Conservation (phyloP, 257 asterid genomes). For the Jacaranda mimosifolia region DNA sequence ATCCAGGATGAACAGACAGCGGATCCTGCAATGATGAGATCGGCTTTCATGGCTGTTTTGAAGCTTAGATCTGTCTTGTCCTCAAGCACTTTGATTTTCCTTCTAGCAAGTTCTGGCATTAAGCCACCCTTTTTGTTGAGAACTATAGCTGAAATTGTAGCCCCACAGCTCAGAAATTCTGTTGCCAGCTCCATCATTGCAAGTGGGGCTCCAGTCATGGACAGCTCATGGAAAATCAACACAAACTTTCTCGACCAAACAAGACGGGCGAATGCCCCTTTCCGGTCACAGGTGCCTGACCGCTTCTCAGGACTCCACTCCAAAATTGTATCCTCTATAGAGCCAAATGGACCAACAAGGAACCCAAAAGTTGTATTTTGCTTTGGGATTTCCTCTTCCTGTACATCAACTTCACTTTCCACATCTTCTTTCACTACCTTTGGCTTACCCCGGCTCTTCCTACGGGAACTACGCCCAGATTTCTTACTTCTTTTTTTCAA, state of each 20-base stretch:
- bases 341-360: slow-evolving; percentile 93
- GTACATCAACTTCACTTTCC: slow-evolving; percentile 56
- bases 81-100: slow-evolving; percentile 90
- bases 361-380: slow-evolving; percentile 79
- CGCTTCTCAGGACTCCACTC: slow-evolving; percentile 94
- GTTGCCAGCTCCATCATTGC: slow-evolving; percentile 99
- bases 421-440: slow-evolving; percentile 51
- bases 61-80: slow-evolving; percentile 83
- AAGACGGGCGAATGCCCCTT: slow-evolving; percentile 92
- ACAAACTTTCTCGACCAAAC: slow-evolving; percentile 99
- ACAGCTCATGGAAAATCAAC: slow-evolving; percentile 88
- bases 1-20: slow-evolving; percentile 97
- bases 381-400: slow-evolving; percentile 76
- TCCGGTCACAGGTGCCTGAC: slow-evolving; percentile 93
- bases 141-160: slow-evolving; percentile 80
- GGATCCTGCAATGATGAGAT: slow-evolving; percentile 95
- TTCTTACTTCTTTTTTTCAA: slow-evolving; percentile 61
- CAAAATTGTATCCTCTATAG: slow-evolving; percentile 79
- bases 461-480: slow-evolving; percentile 60
- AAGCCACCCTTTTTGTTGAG: slow-evolving; percentile 88
- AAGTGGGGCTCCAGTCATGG: slow-evolving; percentile 99
- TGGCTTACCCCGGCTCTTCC: slow-evolving; percentile 55
- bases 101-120: slow-evolving; percentile 83
- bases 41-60: slow-evolving; percentile 93
- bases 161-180: slow-evolving; percentile 97